Percentiles rank a stretch among this genome's conserved stretches.
Conservation (phyloP, 768 basidiomycete species). For the Xerocomus brunneocitrinus region DNA sequence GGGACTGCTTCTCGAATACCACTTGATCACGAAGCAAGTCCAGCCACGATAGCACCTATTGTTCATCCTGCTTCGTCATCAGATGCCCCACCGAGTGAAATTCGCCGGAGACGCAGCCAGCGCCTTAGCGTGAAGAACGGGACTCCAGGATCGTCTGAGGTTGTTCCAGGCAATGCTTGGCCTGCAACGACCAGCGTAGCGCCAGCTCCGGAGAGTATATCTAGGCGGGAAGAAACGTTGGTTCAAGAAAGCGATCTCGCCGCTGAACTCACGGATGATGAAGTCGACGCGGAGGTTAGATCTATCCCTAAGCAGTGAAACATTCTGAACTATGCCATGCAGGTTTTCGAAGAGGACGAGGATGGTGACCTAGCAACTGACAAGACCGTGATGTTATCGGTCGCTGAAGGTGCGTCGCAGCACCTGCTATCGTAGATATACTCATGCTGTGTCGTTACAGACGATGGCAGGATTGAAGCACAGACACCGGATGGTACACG, state of each 20-base stretch:
- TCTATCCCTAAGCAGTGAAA: not conserved
- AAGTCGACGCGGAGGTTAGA: constrained; percentile 69
- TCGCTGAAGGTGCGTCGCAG: constrained; percentile 62
- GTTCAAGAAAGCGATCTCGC: constrained; percentile 60
- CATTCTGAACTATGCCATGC: constrained; percentile 13
- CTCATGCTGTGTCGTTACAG: constrained; percentile 34
- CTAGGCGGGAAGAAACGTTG: constrained; percentile 44
- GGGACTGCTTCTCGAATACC: constrained; percentile 39
- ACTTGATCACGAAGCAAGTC: constrained; percentile 31
- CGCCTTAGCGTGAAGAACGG: constrained; percentile 71
- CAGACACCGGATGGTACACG: constrained; percentile 96
- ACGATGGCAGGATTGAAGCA: constrained; percentile 91
- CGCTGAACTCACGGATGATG: constrained; percentile 80
- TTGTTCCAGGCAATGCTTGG: constrained; percentile 13
- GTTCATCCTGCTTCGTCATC: constrained; percentile 31
- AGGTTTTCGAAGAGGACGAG: constrained; percentile 85
- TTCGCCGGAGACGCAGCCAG: constrained; percentile 73
- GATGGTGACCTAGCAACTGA: constrained; percentile 72
- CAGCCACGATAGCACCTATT: constrained; percentile 25
- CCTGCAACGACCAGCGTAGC: constrained; percentile 23
- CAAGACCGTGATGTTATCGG: constrained; percentile 81
- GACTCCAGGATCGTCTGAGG: constrained; percentile 12
- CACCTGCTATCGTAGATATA: not conserved
- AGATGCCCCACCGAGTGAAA: constrained; percentile 35
- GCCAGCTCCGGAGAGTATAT: constrained; percentile 24